phyloP scores from a whole-genome alignment of 1,139 yeast species.

The Kluyveromyces marxianus region DNA sequence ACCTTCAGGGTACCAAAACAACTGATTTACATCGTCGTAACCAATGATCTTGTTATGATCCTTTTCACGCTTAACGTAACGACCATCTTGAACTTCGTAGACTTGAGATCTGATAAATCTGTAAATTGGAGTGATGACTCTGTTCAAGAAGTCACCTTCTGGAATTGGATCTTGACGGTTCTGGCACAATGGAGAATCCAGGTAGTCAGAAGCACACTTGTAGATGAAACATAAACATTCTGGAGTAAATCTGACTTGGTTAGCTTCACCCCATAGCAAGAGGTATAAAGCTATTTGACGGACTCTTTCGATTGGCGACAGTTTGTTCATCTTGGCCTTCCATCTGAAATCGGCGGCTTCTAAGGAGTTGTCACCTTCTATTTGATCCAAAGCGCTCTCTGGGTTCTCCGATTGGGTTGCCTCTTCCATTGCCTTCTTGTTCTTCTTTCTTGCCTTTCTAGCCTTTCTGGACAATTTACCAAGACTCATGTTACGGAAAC shows the following conservation, averaged over 20 bases:
- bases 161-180: slow-evolving; percentile 84
- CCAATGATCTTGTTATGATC: slow-evolving; percentile 94
- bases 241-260: slow-evolving; percentile 91
- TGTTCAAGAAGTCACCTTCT: slow-evolving; percentile 91
- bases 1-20: slow-evolving; percentile 99
- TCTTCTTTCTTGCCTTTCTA: slow-evolving; percentile 48
- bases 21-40: slow-evolving; percentile 96
- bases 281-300: slow-evolving; percentile 86
- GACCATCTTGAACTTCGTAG: slow-evolving; percentile 88
- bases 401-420: slow-evolving; percentile 39
- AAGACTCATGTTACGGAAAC: slow-evolving; percentile 70
- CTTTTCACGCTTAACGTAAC: slow-evolving; percentile 93
- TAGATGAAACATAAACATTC: slow-evolving; percentile 88
- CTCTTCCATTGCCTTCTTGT: slow-evolving; percentile 53
- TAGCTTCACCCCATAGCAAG: slow-evolving; percentile 97
- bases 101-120: slow-evolving; percentile 90
- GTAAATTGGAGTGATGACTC: slow-evolving; percentile 89
- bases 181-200: slow-evolving; percentile 82
- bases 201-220: slow-evolving; percentile 87
- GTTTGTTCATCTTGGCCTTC: slow-evolving; percentile 66
- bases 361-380: slow-evolving; percentile 78
- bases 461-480: slow-evolving; percentile 58
- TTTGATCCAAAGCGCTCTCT: slow-evolving; percentile 46
- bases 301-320: slow-evolving; percentile 71
- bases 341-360: slow-evolving; percentile 83